These are phyloP conservation scores for Hyphodiscus hymeniophilus DNA, from an alignment of 495 filamentous ascomycete genomes.

Conservation along the genomic window DNA sequence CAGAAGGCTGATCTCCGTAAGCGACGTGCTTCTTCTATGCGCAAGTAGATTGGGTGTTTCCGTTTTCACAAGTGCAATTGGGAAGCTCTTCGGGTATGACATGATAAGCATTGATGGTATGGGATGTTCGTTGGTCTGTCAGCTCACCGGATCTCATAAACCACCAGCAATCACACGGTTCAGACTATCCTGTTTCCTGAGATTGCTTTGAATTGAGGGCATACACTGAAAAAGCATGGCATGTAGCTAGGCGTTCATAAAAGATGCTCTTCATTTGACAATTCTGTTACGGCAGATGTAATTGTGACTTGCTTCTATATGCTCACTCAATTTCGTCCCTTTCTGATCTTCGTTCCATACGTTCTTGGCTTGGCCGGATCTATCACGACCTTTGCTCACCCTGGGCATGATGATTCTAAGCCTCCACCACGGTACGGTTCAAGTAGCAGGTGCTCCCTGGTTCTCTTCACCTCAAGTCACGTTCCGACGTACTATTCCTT, in stretches of 20 bases:
- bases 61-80: neutral
- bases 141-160: neutral
- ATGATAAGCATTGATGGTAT: neutral
- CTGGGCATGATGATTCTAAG: too few species aligned
- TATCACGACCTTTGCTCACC: too few species aligned
- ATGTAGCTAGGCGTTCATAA: slow-evolving; percentile 20
- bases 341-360: too few species aligned
- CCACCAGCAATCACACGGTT: too few species aligned
- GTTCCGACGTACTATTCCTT: too few species aligned
- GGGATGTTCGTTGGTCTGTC: neutral
- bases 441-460: too few species aligned
- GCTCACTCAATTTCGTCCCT: too few species aligned
- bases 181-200: neutral
- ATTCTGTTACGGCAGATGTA: too few species aligned
- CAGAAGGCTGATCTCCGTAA: slow-evolving; percentile 88
- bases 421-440: too few species aligned
- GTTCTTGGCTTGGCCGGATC: too few species aligned
- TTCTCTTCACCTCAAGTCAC: too few species aligned
- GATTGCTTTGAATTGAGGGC: neutral
- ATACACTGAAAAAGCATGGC: slow-evolving; percentile 5
- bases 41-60: slow-evolving; percentile 18
- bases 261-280: slow-evolving; percentile 4
- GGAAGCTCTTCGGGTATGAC: slow-evolving; percentile 6
- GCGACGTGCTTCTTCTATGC: slow-evolving; percentile 90
- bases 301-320: too few species aligned